These are phyloP conservation scores for Ascochyta lentis DNA, from an alignment of 2,329 filamentous ascomycete genomes.

Conservation along the genomic window DNA sequence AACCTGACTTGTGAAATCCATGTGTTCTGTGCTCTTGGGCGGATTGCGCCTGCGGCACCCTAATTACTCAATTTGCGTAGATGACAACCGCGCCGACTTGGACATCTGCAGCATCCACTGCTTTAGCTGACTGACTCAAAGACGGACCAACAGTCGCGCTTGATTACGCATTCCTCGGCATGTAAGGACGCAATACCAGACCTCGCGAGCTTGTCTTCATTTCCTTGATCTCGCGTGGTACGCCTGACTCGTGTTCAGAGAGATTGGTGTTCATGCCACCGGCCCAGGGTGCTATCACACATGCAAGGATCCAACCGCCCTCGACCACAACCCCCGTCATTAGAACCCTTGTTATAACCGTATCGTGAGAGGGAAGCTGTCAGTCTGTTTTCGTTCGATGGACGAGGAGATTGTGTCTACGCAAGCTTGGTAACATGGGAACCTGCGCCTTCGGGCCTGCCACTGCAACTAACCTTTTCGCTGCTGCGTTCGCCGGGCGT, in stretches of 20 bases:
- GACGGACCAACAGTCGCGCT: conserved; percentile 1
- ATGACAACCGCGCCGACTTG: not conserved
- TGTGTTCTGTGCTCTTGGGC: not conserved
- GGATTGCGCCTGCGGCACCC: not conserved
- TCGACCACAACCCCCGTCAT: not conserved
- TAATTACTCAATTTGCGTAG: not conserved
- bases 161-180: conserved; percentile 4
- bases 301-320: conserved; percentile 6
- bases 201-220: not conserved
- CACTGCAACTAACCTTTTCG: conserved; percentile 2
- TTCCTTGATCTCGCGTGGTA: not conserved
- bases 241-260: conserved; percentile 4
- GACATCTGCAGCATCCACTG: conserved; percentile 4
- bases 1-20: not conserved
- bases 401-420: not conserved
- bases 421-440: not conserved
- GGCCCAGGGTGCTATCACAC: not conserved
- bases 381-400: conserved; percentile 1
- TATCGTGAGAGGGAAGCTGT: conserved; percentile 3
- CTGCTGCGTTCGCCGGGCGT: not conserved
- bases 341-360: not conserved
- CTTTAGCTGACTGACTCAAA: conserved; percentile 10
- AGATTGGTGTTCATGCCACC: conserved; percentile 12
- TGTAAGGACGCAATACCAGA: conserved; percentile 5
- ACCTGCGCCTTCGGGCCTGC: not conserved